These are phyloP conservation scores for Pichia sp. DNA, from an alignment of 1,139 yeast species.

Conservation along the genomic window DNA sequence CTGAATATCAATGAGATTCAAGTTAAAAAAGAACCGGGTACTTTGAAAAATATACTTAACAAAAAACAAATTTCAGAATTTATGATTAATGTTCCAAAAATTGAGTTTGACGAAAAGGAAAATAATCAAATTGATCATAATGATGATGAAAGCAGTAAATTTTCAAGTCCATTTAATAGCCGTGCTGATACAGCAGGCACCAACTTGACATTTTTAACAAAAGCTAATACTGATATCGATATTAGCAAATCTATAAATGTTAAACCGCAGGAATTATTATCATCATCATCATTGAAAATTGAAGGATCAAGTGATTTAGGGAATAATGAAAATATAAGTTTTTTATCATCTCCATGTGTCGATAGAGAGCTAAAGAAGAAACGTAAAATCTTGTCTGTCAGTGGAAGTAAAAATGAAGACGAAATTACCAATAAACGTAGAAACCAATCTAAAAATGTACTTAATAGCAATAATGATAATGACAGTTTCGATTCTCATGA, in stretches of 20 bases:
- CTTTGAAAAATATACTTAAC: not conserved
- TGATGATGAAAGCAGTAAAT: slow-evolving; percentile 7
- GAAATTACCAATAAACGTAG: not conserved
- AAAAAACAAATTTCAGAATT: slow-evolving; percentile 4
- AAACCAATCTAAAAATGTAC: not conserved
- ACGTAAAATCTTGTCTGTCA: not conserved
- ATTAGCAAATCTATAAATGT: not conserved
- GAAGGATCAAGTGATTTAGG: slow-evolving; percentile 6
- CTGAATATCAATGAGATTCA: not conserved
- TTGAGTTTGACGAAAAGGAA: not conserved
- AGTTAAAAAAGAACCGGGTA: slow-evolving; percentile 1
- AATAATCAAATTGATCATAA: not conserved
- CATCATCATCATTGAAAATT: not conserved
- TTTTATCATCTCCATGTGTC: slow-evolving; percentile 13
- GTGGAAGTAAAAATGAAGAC: not conserved
- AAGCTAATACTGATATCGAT: not conserved
- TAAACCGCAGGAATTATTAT: not conserved
- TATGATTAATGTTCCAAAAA: slow-evolving; percentile 11
- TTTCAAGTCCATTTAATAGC: slow-evolving; percentile 13
- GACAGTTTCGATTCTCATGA: slow-evolving; percentile 6
- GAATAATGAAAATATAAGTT: slow-evolving; percentile 4
- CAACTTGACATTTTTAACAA: slow-evolving; percentile 10
- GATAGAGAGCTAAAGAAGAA: slow-evolving; percentile 6
- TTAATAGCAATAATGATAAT: not conserved
- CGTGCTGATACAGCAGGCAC: slow-evolving; percentile 14